phyloP scores from a whole-genome alignment of 1,284 basidiomycete species.

The Trichosporon faecale region DNA sequence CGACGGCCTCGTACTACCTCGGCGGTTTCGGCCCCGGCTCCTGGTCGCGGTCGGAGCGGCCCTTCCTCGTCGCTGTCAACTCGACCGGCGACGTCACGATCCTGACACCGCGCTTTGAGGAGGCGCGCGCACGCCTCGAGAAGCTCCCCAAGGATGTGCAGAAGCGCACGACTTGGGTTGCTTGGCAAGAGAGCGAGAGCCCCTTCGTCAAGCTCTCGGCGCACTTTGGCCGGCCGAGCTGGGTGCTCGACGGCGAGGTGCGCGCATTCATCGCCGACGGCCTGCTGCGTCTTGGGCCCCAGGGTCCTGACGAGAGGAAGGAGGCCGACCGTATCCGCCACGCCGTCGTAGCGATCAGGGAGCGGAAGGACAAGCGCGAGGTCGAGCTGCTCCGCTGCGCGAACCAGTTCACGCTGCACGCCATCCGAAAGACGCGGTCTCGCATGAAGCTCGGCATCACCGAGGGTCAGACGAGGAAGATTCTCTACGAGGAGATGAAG shows the following conservation, averaged over 20 bases:
- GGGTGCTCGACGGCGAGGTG: slow-evolving; percentile 63
- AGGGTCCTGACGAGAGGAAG: slow-evolving; percentile 48
- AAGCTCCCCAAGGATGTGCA: slow-evolving; percentile 55
- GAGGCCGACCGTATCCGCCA: slow-evolving; percentile 43
- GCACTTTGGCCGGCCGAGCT: slow-evolving; percentile 50
- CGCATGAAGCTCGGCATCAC: slow-evolving; percentile 67
- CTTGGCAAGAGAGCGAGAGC: slow-evolving; percentile 70
- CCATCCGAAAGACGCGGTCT: slow-evolving; percentile 65
- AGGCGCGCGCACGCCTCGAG: slow-evolving; percentile 60
- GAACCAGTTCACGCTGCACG: slow-evolving; percentile 74
- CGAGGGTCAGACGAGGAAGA: slow-evolving; percentile 63
- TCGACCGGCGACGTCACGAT: slow-evolving; percentile 55
- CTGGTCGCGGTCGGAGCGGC: slow-evolving; percentile 74
- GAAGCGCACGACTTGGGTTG: slow-evolving; percentile 57
- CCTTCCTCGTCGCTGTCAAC: slow-evolving; percentile 66
- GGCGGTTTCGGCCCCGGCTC: slow-evolving; percentile 61
- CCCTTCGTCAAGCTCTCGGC: slow-evolving; percentile 62
- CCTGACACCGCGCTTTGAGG: slow-evolving; percentile 74
- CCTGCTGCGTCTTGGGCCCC: slow-evolving; percentile 30
- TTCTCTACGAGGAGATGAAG: slow-evolving; percentile 61
- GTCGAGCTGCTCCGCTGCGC: slow-evolving; percentile 69
- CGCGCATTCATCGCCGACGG: slow-evolving; percentile 58
- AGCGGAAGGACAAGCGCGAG: slow-evolving; percentile 70
- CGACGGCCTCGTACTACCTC: slow-evolving; percentile 66
- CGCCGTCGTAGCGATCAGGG: slow-evolving; percentile 63